Base-by-base conservation (phyloP, 73 alveolate genomes). In the Urostyla sp. region DNA sequence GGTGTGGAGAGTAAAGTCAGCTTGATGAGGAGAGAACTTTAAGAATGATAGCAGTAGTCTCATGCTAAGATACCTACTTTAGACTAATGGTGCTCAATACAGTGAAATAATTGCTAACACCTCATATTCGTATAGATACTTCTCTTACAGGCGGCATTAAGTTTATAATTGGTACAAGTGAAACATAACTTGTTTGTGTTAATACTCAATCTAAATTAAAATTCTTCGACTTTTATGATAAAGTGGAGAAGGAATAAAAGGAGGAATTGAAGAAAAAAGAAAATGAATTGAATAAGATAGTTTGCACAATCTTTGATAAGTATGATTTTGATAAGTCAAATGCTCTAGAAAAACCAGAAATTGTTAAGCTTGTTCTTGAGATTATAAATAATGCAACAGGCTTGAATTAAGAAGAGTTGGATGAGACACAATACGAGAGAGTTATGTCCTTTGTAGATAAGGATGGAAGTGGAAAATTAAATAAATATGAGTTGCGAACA, bases 181-280 rank as follows among this genome's bases (percentile, higher is more conserved):
- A 73, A 45, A 73, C 61, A 11, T 38, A 73, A 35, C 26, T 73
- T 20, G 85, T 73, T 6, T 73, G 75, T 4, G 85, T 51, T 10
- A 60, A 73, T 31, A 73, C 57, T 3, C 60, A 73, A 27, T 23
- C 43, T 5, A 51, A 57, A 6, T 43, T 73, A 11, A 73, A 73
- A 53, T 73, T 73, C 74, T 73, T 52, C 85, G 85, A 73, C 18
- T 73, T 73, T 49, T 52, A 52, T 16, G 85, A 73, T 51, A 73
- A 73, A 61, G 1, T 4, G 32, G 23, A 31, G 49, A 73, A 73
- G 57, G 85, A 73, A 35, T 73, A 48, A 32, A 60, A 50, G 31
- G 85, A 73, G 46, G 30, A 10, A n/a, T n/a, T 34, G 35, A 31
- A 20, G 8, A 34, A 21, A 10, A 40, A 51, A 3, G 75, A 73